phyloP scores from a whole-genome alignment of 495 filamentous ascomycete species.

The Trichodelitschia bisporula region DNA sequence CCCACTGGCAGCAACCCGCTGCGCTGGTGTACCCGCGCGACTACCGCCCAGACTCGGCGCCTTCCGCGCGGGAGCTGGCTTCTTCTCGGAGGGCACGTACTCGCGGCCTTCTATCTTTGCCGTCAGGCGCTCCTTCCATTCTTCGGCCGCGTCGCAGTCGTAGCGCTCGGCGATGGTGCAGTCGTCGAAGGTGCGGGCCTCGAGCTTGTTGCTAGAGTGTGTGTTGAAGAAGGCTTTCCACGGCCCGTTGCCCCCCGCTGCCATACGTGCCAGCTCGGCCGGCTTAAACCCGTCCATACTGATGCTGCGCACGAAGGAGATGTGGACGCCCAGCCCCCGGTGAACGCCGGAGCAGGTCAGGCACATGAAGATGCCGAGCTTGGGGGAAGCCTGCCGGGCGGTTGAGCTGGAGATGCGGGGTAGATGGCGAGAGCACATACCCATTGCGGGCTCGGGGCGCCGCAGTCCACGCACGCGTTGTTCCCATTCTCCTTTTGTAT shows the following conservation, averaged over 20 bases:
- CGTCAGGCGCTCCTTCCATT: slow-evolving; percentile 78
- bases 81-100: slow-evolving; percentile 36
- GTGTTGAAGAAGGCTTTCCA: slow-evolving; percentile 66
- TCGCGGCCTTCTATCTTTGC: slow-evolving; percentile 67
- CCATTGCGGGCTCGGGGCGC: slow-evolving; percentile 91
- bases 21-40: slow-evolving; percentile 13
- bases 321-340: slow-evolving; percentile 85
- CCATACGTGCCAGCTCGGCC: slow-evolving; percentile 66
- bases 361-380: slow-evolving; percentile 84
- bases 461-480: slow-evolving; percentile 78
- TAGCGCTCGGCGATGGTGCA: slow-evolving; percentile 60
- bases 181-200: slow-evolving; percentile 40
- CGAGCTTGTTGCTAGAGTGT: slow-evolving; percentile 35
- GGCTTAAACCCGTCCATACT: slow-evolving; percentile 97
- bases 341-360: slow-evolving; percentile 88
- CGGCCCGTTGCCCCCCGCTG: slow-evolving; percentile 59
- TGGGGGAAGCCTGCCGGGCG: slow-evolving; percentile 41
- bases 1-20: slow-evolving; percentile 4
- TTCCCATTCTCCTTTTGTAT: slow-evolving; percentile 77
- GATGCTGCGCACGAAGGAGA: slow-evolving; percentile 87
- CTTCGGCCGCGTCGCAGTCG: slow-evolving; percentile 65
- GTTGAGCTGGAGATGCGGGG: slow-evolving; percentile 1
- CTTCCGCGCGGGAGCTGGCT: slow-evolving; percentile 8
- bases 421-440: slow-evolving; percentile 7
- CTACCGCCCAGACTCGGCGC: slow-evolving; percentile 6